phyloP scores from a whole-genome alignment of 441 rosid genomes.

The Populus hybrid region DNA sequence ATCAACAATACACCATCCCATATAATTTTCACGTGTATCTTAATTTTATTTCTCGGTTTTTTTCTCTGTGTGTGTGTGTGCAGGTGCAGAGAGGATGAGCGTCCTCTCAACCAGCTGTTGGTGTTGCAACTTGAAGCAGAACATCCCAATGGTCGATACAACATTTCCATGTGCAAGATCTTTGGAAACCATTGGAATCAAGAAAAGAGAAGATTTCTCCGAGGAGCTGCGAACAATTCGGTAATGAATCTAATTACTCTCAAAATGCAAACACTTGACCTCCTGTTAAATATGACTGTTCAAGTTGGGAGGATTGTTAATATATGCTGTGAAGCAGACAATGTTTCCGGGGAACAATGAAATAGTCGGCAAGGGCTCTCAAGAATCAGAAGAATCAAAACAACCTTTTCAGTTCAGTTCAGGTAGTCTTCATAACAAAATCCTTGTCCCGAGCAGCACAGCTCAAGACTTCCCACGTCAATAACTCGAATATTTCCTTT shows the following conservation, averaged over 20 bases:
- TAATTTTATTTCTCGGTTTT: neutral
- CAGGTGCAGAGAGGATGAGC: slow-evolving; percentile 82
- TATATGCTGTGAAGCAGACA: slow-evolving; percentile 25
- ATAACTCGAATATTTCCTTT: neutral
- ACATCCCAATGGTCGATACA: slow-evolving; percentile 33
- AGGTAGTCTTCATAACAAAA: slow-evolving; percentile 25
- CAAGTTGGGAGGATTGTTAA: neutral
- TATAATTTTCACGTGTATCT: neutral
- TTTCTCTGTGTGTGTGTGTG: neutral
- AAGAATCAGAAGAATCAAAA: slow-evolving; percentile 28
- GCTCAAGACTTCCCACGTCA: neutral
- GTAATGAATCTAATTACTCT: slow-evolving; percentile 17
- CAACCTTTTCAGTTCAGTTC: slow-evolving; percentile 30
- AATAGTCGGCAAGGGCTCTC: slow-evolving; percentile 17
- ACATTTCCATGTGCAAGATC: slow-evolving; percentile 37
- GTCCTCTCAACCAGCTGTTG: slow-evolving; percentile 60
- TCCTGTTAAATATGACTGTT: slow-evolving; percentile 5
- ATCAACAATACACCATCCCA: neutral
- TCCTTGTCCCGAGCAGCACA: neutral
- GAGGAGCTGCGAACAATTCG: slow-evolving; percentile 29
- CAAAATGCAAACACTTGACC: neutral
- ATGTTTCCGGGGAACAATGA: slow-evolving; percentile 15
- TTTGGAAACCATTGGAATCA: slow-evolving; percentile 48
- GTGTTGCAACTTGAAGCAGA: slow-evolving; percentile 52
- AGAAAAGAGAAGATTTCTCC: slow-evolving; percentile 32